Conservation (phyloP, 1,284 basidiomycete species). For the Trichosporon inkin region DNA sequence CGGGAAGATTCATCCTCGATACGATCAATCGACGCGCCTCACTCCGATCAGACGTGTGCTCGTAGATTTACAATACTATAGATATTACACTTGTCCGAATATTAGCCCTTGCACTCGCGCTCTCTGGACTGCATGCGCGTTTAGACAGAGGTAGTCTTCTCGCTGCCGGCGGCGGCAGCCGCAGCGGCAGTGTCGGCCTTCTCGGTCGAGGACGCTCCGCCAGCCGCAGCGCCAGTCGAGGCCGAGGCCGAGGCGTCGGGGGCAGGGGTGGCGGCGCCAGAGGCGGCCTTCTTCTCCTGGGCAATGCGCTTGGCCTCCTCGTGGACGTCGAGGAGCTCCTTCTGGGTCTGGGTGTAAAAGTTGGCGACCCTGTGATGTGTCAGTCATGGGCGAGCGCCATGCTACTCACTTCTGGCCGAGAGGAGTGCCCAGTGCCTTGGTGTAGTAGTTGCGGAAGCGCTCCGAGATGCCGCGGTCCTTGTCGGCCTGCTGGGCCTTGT, state of each 20-base stretch:
- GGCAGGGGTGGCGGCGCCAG: background rate
- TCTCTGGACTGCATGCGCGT: background rate
- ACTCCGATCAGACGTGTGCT: no score
- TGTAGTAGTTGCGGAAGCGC: constrained; percentile 70
- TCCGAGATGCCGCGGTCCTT: constrained; percentile 72
- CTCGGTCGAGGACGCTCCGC: constrained; percentile 10
- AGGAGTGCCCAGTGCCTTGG: constrained; percentile 66
- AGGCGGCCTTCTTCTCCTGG: constrained; percentile 28
- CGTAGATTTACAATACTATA: background rate
- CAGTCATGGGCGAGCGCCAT: background rate
- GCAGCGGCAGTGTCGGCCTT: background rate
- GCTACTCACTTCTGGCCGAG: constrained; percentile 61
- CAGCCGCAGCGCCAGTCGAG: background rate
- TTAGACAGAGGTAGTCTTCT: background rate
- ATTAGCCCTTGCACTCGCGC: background rate
- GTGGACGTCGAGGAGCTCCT: constrained; percentile 60
- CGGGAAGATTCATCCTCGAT: no score
- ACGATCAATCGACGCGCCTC: no score
- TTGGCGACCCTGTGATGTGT: constrained; percentile 42
- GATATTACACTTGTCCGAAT: background rate
- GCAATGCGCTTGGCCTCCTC: constrained; percentile 55
- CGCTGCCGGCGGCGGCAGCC: background rate
- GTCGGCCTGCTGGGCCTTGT: constrained; percentile 69
- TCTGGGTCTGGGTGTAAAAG: constrained; percentile 66
- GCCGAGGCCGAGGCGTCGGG: constrained; percentile 11